Base-by-base conservation (phyloP, 257 asterid genomes). In the Solanum etuberosum region DNA sequence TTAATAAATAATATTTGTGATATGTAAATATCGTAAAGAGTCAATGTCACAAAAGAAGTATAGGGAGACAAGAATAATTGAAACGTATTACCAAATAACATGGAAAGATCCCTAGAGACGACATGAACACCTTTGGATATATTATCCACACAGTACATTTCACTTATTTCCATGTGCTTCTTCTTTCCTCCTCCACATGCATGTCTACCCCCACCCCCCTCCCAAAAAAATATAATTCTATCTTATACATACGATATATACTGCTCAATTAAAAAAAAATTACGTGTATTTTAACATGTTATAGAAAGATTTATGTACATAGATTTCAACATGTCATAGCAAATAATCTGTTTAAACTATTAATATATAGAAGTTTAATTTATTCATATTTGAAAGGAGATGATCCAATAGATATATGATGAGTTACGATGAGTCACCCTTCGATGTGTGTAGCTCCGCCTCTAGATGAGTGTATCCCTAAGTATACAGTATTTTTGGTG, bases 71-170 rank as follows among this genome's bases (percentile, higher is more conserved):
- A 89, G 91, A 92, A 94, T 94, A 96, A 92, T 92, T 90, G 92
- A 89, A 86, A 83, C 25, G 83, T 70, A 90, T 88, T 86, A 89
- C 80, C 91, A 89, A 93, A 92, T 94, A 96, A 95, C 98, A 91
- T 95, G 98, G 93, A 95, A 93, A 96, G 97, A 96, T 95, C 98
- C 99, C 94, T 37, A 89, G 92, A 94, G 95, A 94, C 87, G 85
- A 92, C 88, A 84, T 63, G 27, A 34, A 84, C 77, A 42, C 63
- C 80, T 32, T 84, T 84, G 34, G 40, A 90, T 84, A 91, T 88
- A 91, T 87, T 93, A 94, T 93, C 91, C 83, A 65, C 81, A 90
- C 86, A 90, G 76, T 87, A 86, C 90, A 89, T 87, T 88, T 91
- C 92, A 88, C 92, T 90, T 90, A 88, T 14, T 89, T 91, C 90